Percentiles rank a stretch among this genome's conserved stretches.
phyloP scores from a whole-genome alignment of 2,329 filamentous ascomycete genomes.

The Emmonsiellopsis sp. region DNA sequence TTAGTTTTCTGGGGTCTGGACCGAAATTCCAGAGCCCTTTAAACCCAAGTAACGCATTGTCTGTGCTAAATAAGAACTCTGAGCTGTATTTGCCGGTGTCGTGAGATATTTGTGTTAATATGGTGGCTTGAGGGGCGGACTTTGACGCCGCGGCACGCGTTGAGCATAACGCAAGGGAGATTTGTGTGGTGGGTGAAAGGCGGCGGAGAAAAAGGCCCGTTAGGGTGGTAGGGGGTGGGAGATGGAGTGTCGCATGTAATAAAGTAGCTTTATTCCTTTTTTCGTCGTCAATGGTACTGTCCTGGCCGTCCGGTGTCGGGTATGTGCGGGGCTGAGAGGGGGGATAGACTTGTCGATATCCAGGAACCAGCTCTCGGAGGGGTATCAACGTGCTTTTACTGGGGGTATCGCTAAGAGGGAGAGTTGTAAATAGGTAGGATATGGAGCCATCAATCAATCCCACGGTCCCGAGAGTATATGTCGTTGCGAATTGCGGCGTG shows the following conservation, averaged over 20 bases:
- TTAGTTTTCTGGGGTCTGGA: slow-evolving; percentile 41
- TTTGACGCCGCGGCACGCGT: slow-evolving; percentile 32
- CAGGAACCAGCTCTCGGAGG: slow-evolving; percentile 65
- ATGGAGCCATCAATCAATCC: slow-evolving; percentile 94
- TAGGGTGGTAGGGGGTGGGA: slow-evolving; percentile 65
- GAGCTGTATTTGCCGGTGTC: slow-evolving; percentile 80
- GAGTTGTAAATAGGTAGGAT: slow-evolving; percentile 88
- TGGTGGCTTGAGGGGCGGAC: slow-evolving; percentile 35
- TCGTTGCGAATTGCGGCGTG: slow-evolving; percentile 86
- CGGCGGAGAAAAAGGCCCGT: slow-evolving; percentile 78
- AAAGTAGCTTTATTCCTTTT: slow-evolving; percentile 30
- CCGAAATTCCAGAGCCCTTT: slow-evolving; percentile 94
- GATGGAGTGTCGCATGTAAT: slow-evolving; percentile 36
- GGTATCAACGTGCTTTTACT: slow-evolving; percentile 67
- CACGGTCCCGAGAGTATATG: slow-evolving; percentile 80
- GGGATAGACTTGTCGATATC: slow-evolving; percentile 65
- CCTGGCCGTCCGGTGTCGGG: slow-evolving; percentile 11
- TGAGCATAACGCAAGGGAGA: slow-evolving; percentile 57
- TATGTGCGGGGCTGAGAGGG: slow-evolving; percentile 26
- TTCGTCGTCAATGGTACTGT: background rate
- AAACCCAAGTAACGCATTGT: slow-evolving; percentile 78
- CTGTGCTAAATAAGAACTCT: slow-evolving; percentile 85
- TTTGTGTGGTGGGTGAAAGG: slow-evolving; percentile 64
- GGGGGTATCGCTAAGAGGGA: slow-evolving; percentile 56
- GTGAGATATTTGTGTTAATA: slow-evolving; percentile 46